phyloP scores from a whole-genome alignment of 352 stramenopile species.

The Globisporangium splendens region DNA sequence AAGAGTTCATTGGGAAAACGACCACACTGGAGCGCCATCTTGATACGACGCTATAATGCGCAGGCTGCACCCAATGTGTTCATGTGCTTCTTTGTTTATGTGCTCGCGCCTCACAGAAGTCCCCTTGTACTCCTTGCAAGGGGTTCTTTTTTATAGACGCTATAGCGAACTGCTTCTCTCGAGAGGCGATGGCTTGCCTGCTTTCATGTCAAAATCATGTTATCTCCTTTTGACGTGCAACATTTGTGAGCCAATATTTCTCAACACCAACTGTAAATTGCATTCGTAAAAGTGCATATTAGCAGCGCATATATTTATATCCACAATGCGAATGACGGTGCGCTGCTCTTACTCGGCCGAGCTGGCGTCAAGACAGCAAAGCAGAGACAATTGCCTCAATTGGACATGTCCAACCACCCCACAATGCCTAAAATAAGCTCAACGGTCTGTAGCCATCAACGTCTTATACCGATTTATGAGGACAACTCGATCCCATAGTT shows the following conservation, averaged over 20 bases:
- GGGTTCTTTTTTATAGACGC: constrained; percentile 17
- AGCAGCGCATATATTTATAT: too few species aligned
- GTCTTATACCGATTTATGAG: background rate
- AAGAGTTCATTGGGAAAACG: background rate
- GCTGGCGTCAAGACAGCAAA: too few species aligned
- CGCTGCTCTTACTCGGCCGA: background rate
- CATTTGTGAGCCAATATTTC: constrained; percentile 17
- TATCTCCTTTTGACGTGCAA: constrained; percentile 19
- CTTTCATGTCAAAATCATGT: constrained; percentile 19
- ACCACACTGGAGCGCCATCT: background rate
- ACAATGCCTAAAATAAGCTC: background rate
- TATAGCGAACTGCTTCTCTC: constrained; percentile 5
- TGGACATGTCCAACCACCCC: too few species aligned
- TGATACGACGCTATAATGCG: background rate
- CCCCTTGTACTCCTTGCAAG: constrained; percentile 11
- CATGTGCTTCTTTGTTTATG: background rate
- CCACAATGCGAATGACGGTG: background rate
- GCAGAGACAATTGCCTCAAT: too few species aligned
- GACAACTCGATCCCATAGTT: background rate
- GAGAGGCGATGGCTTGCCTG: constrained; percentile 13
- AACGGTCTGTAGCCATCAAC: background rate
- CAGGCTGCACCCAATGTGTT: background rate
- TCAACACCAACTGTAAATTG: background rate
- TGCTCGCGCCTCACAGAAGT: constrained; percentile 15
- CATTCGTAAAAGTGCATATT: background rate